These are phyloP conservation scores for Paracorniculantispora psalliotae DNA, from an alignment of 2,329 filamentous ascomycete species.

Conservation along the genomic window DNA sequence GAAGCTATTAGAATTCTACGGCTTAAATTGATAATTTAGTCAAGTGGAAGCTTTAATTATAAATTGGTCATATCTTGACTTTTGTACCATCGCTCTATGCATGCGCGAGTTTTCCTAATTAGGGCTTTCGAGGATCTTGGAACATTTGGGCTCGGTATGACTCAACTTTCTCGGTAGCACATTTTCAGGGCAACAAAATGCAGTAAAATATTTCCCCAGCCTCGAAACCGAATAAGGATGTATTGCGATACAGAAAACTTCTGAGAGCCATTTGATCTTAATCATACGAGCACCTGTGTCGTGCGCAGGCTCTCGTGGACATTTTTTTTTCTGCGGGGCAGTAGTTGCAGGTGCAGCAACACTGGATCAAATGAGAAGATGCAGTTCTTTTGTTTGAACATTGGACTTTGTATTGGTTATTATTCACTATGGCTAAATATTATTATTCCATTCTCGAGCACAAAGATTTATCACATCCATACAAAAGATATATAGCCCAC, in stretches of 20 bases:
- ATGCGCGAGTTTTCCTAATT: constrained; percentile 7
- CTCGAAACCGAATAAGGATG: no score
- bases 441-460: no score
- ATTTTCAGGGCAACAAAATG: neutral
- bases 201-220: neutral
- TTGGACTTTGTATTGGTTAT: no score
- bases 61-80: neutral
- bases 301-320: neutral
- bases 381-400: no score
- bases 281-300: no score
- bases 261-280: no score
- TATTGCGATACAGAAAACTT: neutral
- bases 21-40: neutral
- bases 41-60: neutral
- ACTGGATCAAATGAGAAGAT: no score
- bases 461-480: no score
- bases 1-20: neutral
- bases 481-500: no score
- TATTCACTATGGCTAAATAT: no score
- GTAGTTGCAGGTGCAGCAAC: no score
- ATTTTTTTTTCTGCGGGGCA: neutral
- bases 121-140: neutral
- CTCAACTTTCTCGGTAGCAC: neutral
- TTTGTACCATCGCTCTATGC: neutral
- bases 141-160: neutral